Conservation (phyloP, 306 rosid species). For the Cyclanthera cordifolia region DNA sequence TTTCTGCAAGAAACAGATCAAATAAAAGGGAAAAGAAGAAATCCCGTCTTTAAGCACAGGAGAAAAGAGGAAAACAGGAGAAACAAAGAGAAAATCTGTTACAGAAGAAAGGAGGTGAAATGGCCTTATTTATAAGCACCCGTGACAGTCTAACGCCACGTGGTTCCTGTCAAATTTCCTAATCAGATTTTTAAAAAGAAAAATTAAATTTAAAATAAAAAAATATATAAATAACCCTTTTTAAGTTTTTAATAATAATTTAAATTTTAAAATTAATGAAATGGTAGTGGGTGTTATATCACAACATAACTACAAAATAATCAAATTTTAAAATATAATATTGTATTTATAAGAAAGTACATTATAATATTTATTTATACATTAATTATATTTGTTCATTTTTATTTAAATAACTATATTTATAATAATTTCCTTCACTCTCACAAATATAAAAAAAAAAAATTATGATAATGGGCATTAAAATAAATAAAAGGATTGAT, state of each 20-base stretch:
- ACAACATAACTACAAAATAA: no score
- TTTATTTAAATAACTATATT: no score
- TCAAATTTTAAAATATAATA: no score
- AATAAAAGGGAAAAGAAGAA: neutral
- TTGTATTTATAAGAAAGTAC: no score
- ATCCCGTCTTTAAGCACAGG: neutral
- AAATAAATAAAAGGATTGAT: neutral
- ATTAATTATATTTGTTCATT: no score
- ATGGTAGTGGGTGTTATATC: no score
- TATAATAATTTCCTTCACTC: no score
- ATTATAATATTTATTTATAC: no score
- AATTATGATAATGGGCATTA: neutral
- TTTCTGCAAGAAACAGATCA: neutral
- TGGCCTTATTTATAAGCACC: neutral
- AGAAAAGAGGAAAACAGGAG: neutral
- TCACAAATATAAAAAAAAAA: no score
- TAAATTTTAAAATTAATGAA: no score
- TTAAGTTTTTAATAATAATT: no score
- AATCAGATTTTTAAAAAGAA: neutral
- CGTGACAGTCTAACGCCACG: slow-evolving; percentile 13
- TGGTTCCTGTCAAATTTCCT: neutral
- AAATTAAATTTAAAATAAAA: neutral
- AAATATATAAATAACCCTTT: no score
- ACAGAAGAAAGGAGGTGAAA: neutral
- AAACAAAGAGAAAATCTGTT: neutral